A percentile compares a stretch with the other conserved stretches of the same genome.
Conservation (phyloP, 768 basidiomycete species). For the Trametes meyenii region DNA sequence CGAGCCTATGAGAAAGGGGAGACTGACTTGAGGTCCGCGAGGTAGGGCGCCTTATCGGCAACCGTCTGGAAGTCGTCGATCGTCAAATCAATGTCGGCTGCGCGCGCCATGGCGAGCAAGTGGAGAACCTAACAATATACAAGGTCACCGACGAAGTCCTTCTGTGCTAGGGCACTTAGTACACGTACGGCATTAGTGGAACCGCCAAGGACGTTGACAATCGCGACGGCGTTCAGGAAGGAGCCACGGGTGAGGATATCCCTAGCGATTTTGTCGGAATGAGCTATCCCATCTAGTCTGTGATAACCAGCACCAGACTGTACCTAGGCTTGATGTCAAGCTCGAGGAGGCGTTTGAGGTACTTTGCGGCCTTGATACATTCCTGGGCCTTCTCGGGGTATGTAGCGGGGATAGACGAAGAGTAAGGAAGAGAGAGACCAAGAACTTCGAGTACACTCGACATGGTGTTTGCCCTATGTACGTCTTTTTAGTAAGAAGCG, state of each 20-base stretch:
- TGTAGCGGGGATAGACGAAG: slow-evolving; percentile 74
- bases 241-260: slow-evolving; percentile 70
- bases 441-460: slow-evolving; percentile 81
- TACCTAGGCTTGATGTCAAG: slow-evolving; percentile 82
- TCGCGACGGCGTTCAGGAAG: slow-evolving; percentile 83
- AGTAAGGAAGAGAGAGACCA: slow-evolving; percentile 86
- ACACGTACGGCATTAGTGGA: slow-evolving; percentile 80
- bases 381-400: slow-evolving; percentile 82
- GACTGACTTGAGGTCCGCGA: slow-evolving; percentile 78
- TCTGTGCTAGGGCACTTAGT: not conserved
- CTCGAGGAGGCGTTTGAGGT: slow-evolving; percentile 73
- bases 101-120: slow-evolving; percentile 81
- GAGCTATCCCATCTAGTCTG: not conserved
- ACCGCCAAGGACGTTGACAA: slow-evolving; percentile 81
- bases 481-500: not conserved
- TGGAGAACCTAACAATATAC: slow-evolving; percentile 64
- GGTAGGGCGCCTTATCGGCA: slow-evolving; percentile 77
- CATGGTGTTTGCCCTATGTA: slow-evolving; percentile 79
- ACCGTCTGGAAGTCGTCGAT: slow-evolving; percentile 89
- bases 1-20: slow-evolving; percentile 6
- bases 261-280: slow-evolving; percentile 30
- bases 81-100: slow-evolving; percentile 70
- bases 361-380: slow-evolving; percentile 76
- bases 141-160: not conserved
- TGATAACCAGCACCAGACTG: not conserved